Conservation (phyloP, 371 early-diverging fungal genomes). For the Circinella minor region DNA sequence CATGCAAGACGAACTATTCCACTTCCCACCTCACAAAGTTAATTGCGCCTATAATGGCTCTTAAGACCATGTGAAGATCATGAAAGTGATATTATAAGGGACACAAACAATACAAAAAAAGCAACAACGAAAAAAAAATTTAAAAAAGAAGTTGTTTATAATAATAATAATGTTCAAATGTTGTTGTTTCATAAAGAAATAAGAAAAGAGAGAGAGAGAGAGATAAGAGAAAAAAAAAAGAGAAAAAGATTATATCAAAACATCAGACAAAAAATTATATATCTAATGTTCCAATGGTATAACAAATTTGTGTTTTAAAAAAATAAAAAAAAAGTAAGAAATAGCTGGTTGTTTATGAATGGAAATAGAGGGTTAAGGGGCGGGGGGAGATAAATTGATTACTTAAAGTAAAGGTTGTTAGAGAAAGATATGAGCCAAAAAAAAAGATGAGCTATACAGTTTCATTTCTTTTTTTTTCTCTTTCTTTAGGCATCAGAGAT, state of each 20-base stretch:
- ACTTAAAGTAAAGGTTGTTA: not conserved
- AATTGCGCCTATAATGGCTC: too few species aligned
- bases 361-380: not conserved
- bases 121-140: too few species aligned
- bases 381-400: not conserved
- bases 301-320: not conserved
- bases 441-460: not conserved
- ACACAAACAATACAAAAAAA: too few species aligned
- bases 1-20: not conserved
- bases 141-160: too few species aligned
- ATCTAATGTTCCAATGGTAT: conserved; percentile 6
- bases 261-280: not conserved
- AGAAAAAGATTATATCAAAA: conserved; percentile 10
- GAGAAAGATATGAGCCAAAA: not conserved
- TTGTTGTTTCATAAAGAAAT: too few species aligned
- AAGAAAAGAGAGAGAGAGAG: not conserved
- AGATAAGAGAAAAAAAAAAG: not conserved
- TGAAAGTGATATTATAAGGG: too few species aligned
- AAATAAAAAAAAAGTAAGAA: not conserved
- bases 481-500: conserved; percentile 40
- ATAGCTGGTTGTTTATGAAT: not conserved
- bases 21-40: too few species aligned
- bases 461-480: not conserved
- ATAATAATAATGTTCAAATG: too few species aligned
- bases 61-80: too few species aligned